Base-by-base conservation (phyloP, 768 basidiomycete genomes). In the Ephemerocybe angulata region DNA sequence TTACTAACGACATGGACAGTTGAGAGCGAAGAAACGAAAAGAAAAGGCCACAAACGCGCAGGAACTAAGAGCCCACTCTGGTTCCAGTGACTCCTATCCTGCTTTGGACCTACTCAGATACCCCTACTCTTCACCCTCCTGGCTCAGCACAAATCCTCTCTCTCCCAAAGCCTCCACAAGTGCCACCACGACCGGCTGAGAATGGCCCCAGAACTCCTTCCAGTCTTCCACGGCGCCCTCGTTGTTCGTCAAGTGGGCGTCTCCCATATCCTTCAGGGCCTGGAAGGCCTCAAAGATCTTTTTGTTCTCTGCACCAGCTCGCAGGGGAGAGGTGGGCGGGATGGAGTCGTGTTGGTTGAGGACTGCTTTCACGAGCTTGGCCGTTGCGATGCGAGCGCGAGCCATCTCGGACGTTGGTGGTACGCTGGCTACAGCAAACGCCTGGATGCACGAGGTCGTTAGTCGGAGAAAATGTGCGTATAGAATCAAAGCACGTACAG, bases 21-120 rank as follows among this genome's bases (percentile, higher is more conserved):
- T 90, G n/a, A 85, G 91, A 28, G 92, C 91, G 3, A 80, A 83
- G 68, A 95, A 90, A 72, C 79, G 88, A 49, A 82, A 75, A 65
- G 90, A 90, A 54, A 93, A 88, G 67, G 83, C 83, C 15, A 80
- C 72, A 58, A 87, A 84, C 80, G 67, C 76, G 81, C 77, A 71
- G 59, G 63, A 67, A 42, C 35, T 49, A 33, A 21, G 57, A n/a
- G 35, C 46, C 12, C 13, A 3, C 19, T n/a, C 13, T n/a, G 28
- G 12, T 47, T 22, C 24, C 27, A 6, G 15, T n/a, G n/a, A 4
- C n/a, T n/a, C 15, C 44, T 41, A 8, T 17, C 10, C 17, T 17
- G 38, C n/a, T 41, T 41, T n/a, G 7, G 17, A 17, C 7, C 17
- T 41, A 4, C 21, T 19, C 38, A n/a, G n/a, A n/a, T n/a, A n/a